These are phyloP conservation scores for Apiospora koreana DNA, from an alignment of 2,329 filamentous ascomycete genomes.

Conservation along the genomic window DNA sequence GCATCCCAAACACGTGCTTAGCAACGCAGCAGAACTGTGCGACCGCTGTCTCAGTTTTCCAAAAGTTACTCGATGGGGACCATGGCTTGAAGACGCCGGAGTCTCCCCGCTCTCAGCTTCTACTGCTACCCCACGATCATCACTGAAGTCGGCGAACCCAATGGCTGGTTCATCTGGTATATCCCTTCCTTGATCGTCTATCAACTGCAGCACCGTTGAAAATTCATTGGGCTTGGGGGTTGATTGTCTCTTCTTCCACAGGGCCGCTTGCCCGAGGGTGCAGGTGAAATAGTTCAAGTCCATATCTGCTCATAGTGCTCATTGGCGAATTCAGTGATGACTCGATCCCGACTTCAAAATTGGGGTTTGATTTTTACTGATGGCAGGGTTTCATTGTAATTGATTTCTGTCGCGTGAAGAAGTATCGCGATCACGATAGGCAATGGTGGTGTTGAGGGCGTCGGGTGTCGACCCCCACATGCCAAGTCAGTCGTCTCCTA, in stretches of 20 bases:
- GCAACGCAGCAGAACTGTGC: conserved; percentile 31
- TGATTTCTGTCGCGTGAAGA: neutral
- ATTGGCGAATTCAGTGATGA: neutral
- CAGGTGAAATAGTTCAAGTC: conserved; percentile 58
- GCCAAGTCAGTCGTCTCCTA: neutral
- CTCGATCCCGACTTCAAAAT: too few species aligned
- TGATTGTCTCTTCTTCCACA: conserved; percentile 27
- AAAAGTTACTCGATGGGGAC: conserved; percentile 26
- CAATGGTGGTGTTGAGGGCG: neutral
- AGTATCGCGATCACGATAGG: neutral
- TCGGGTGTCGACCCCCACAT: neutral
- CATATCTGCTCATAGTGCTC: neutral
- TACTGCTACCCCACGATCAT: neutral
- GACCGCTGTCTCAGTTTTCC: conserved; percentile 32
- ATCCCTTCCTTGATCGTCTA: conserved; percentile 46
- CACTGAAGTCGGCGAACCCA: conserved; percentile 43
- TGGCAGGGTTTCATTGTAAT: neutral
- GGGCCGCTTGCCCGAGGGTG: conserved; percentile 57
- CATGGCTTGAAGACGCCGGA: conserved; percentile 12
- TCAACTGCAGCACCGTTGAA: conserved; percentile 48
- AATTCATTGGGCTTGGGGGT: conserved; percentile 33
- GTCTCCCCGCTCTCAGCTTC: neutral
- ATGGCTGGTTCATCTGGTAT: conserved; percentile 45
- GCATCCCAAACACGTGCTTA: conserved; percentile 16
- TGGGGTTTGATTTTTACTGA: neutral